Base-by-base conservation (phyloP, 192 early-diverging fungal species). In the Umbelopsis vinacea region DNA sequence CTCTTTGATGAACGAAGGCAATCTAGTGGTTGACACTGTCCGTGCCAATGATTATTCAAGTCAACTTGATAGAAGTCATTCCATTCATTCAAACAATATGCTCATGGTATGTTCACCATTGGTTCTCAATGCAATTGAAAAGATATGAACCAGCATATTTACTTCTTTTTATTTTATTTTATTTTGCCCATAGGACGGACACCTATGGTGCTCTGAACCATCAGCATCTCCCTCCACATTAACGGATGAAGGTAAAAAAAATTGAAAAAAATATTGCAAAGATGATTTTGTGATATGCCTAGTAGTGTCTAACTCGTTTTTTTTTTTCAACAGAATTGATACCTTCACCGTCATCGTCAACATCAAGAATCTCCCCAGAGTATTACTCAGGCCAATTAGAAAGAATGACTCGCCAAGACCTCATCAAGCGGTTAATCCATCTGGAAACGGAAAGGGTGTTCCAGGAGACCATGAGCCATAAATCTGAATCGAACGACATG, bases 201-300 rank as follows among this genome's bases (percentile, higher is more conserved):
- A 35, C 0, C 15, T 63, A 37, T 63, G 57, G 57, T 15, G 57
- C 12, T 35, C 57, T 29, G 57, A 63, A 14, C 17, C 11, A 4
- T 63, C 57, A 2, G 35, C 26, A 4, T 63, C 57, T 3, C 57
- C 57, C 6, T 63, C 57, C 2, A 63, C 57, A 35, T 19, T 63
- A 29, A 63, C 33, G 33, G 57, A 63, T 12, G 57, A 63, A 63
- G 57, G 57, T 33, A 63, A 29, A n/a, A n/a, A n/a, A n/a, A n/a
- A n/a, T n/a, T n/a, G n/a, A n/a, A n/a, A n/a, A n/a, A n/a, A n/a
- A n/a, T n/a, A n/a, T n/a, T n/a, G n/a, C n/a, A n/a, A n/a, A n/a
- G n/a, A n/a, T n/a, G n/a, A n/a, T n/a, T n/a, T n/a, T n/a, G n/a
- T n/a, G n/a, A n/a, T n/a, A n/a, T n/a, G n/a, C n/a, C n/a, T n/a